Evolutionary conservation across 495 filamentous ascomycete genomes (phyloP).

Genomic region (Penicillium robsamsonii): DNA sequence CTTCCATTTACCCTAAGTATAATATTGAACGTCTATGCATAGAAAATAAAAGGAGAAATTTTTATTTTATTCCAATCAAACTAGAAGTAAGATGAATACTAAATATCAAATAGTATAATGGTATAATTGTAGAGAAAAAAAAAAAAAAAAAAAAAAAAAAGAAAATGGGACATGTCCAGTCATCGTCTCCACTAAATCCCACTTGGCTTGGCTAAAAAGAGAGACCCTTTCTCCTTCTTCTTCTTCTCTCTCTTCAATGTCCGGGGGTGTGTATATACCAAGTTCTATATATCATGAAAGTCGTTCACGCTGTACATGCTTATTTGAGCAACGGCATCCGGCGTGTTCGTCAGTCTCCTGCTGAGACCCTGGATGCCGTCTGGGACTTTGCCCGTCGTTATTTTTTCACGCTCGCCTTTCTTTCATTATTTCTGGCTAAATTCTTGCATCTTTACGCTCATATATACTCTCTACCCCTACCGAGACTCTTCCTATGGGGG

Average conservation of each 20-base stretch:
- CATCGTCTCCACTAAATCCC: not conserved
- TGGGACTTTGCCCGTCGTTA: conserved; percentile 38
- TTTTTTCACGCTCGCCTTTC: conserved; percentile 36
- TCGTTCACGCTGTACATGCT: conserved; percentile 14
- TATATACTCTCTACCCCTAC: conserved; percentile 31
- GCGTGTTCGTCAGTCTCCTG: conserved; percentile 22
- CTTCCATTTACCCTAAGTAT: too few species aligned
- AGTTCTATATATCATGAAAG: conserved; percentile 14
- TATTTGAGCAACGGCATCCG: conserved; percentile 12
- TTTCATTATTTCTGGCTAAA: conserved; percentile 36
- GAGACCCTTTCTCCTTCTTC: not conserved
- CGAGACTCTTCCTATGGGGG: conserved; percentile 35
- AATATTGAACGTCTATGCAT: too few species aligned
- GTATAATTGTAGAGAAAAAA: too few species aligned
- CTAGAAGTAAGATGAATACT: too few species aligned
- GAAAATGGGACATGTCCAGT: not conserved
- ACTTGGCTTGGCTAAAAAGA: not conserved
- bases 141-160: too few species aligned
- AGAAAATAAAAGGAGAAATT: too few species aligned
- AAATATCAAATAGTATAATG: too few species aligned
- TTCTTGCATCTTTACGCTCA: conserved; percentile 40
- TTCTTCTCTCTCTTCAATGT: not conserved
- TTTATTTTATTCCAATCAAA: too few species aligned
- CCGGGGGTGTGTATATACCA: not conserved
- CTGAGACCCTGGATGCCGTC: conserved; percentile 26